Base-by-base conservation (phyloP, 164 flowering plant genomes). In the Aristolochia fimbriata region DNA sequence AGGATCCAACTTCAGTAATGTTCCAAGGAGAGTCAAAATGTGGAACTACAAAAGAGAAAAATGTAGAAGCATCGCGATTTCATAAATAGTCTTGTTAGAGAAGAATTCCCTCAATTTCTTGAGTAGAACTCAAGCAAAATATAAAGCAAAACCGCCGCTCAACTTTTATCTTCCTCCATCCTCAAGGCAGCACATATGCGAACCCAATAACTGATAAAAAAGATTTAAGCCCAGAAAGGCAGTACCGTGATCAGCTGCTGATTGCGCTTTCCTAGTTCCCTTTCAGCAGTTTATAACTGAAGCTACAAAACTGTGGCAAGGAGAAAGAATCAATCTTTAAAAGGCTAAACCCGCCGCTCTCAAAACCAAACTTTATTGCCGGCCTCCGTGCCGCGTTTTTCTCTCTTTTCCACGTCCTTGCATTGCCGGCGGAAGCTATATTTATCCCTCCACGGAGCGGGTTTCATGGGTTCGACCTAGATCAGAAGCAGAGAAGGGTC, bases 41-140 rank as follows among this genome's bases (percentile, higher is more conserved):
- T n/a, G n/a, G n/a, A n/a, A n/a, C n/a, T n/a, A 27, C 30, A 5
- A 27, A 5, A 27, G 30, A 27, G 30, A 27, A 27, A 27, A 27
- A 27, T 27, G 30, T 27, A 2, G 30, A 27, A 27, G 30, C 30
- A 27, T 27, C 30, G 30, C 5, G 30, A 27, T 5, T 27, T 27
- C 5, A 27, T 2, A 27, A 27, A 27, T 27, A 27, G 30, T 27
- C 30, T 27, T 27, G 30, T 5, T 27, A 27, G 30, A 2, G 30
- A 20, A 58, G 61, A 43, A 60, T 21, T 54, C 43, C 43, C 4
- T 0, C 9, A 20, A 21, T 58, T 63, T 73, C 75, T 87, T 76
- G 95, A 87, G 95, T 87, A 73, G 81, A 80, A 76, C 75, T 77
- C 82, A 85, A 87, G 95, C 87, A 85, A 84, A 67, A 77, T 56